phyloP scores from a whole-genome alignment of 768 basidiomycete species.

The Pleurotus pulmonarius region DNA sequence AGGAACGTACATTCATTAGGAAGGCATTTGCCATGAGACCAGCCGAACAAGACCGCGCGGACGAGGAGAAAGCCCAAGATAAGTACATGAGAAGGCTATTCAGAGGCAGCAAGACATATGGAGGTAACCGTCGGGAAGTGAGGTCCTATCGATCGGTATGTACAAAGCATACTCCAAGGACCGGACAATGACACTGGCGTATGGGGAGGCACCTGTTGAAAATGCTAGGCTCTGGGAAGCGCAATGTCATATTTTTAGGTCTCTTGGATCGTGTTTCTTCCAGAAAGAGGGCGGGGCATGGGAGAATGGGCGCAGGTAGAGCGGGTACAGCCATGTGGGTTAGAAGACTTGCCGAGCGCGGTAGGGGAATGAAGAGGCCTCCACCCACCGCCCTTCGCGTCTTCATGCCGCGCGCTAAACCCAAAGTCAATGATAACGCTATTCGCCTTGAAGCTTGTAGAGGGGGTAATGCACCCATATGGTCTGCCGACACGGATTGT shows the following conservation, averaged over 20 bases:
- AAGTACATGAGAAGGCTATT: background rate
- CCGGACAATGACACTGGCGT: background rate
- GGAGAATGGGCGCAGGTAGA: slow-evolving; percentile 3
- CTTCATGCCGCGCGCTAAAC: background rate
- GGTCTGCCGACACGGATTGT: background rate
- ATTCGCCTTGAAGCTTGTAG: background rate
- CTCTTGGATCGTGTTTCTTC: background rate
- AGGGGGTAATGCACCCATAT: background rate
- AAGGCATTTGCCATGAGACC: background rate
- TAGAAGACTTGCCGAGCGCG: background rate
- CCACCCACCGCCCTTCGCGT: no score
- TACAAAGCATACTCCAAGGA: background rate
- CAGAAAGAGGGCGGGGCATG: background rate
- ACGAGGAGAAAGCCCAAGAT: background rate
- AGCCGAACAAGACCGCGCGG: background rate
- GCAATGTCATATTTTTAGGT: background rate
- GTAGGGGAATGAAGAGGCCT: no score
- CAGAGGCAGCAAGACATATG: background rate
- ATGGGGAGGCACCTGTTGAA: background rate
- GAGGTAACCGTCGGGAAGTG: background rate
- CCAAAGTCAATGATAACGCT: background rate
- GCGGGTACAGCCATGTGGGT: background rate
- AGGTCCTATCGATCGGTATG: slow-evolving; percentile 2
- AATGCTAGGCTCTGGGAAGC: background rate
- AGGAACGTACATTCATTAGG: background rate